phyloP scores from a whole-genome alignment of 2,329 filamentous ascomycete genomes.

The Didymella sp. region DNA sequence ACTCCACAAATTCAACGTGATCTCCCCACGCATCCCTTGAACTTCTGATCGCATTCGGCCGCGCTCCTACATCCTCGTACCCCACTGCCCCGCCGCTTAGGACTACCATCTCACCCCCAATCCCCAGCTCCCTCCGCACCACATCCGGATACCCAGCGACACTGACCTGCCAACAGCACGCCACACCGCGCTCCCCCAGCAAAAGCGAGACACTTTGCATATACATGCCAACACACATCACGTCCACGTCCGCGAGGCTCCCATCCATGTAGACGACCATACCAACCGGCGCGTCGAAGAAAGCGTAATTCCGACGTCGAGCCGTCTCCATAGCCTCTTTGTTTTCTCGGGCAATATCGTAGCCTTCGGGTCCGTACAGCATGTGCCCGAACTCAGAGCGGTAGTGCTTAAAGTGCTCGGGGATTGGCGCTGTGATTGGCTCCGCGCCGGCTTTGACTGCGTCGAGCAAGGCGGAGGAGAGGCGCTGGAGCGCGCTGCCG shows the following conservation, averaged over 20 bases:
- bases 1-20: constrained; percentile 1
- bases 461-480: constrained; percentile 17
- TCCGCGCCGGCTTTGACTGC: constrained; percentile 6
- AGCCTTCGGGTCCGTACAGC: constrained; percentile 31
- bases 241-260: constrained; percentile 20
- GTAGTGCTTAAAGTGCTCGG: constrained; percentile 25
- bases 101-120: constrained; percentile 24
- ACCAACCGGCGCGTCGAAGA: constrained; percentile 31
- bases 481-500: constrained; percentile 22
- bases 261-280: constrained; percentile 28
- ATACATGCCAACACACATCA: constrained; percentile 34
- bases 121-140: constrained; percentile 23
- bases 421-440: constrained; percentile 23
- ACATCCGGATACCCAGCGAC: constrained; percentile 34
- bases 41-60: constrained; percentile 10
- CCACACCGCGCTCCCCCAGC: constrained; percentile 28
- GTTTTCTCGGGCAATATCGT: constrained; percentile 22
- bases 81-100: constrained; percentile 36
- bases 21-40: constrained; percentile 3
- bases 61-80: constrained; percentile 14
- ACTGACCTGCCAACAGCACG: constrained; percentile 28
- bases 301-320: constrained; percentile 27
- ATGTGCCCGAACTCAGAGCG: constrained; percentile 28
- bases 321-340: constrained; percentile 10
- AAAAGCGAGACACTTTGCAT: constrained; percentile 32